These are phyloP conservation scores for Thymus mandschuricus DNA, from an alignment of 257 asterid species.

Conservation along the genomic window DNA sequence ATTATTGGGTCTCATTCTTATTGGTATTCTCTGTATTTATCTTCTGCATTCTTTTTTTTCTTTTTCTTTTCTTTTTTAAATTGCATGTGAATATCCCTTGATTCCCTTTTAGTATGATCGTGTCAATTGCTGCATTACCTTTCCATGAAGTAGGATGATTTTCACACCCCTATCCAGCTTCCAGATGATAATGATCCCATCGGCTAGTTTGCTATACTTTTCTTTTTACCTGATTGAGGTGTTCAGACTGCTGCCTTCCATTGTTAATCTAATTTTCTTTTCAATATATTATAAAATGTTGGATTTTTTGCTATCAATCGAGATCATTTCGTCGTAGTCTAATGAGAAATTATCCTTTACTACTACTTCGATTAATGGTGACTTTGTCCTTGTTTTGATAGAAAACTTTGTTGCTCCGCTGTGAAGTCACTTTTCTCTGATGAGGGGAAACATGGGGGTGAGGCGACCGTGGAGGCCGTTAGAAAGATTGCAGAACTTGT, in stretches of 20 bases:
- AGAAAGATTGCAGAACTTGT: conserved; percentile 81
- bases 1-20: neutral
- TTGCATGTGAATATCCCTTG: neutral
- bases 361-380: conserved; percentile 5
- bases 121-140: neutral
- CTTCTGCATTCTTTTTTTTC: neutral
- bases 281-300: conserved; percentile 18
- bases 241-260: neutral
- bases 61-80: neutral
- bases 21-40: neutral
- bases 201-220: neutral
- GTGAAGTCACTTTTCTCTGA: conserved; percentile 74
- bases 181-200: conserved; percentile 1
- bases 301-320: neutral
- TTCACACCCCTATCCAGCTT: conserved; percentile 5
- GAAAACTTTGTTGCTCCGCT: conserved; percentile 69
- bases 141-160: conserved; percentile 5
- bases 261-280: neutral
- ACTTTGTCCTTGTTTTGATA: conserved; percentile 40
- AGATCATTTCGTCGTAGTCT: conserved; percentile 1
- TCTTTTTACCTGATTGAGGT: neutral
- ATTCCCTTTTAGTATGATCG: neutral
- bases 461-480: conserved; percentile 93
- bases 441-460: conserved; percentile 97
- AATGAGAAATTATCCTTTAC: conserved; percentile 1